Conservation (phyloP, 768 basidiomycete genomes). For the Lactarius psammicola region DNA sequence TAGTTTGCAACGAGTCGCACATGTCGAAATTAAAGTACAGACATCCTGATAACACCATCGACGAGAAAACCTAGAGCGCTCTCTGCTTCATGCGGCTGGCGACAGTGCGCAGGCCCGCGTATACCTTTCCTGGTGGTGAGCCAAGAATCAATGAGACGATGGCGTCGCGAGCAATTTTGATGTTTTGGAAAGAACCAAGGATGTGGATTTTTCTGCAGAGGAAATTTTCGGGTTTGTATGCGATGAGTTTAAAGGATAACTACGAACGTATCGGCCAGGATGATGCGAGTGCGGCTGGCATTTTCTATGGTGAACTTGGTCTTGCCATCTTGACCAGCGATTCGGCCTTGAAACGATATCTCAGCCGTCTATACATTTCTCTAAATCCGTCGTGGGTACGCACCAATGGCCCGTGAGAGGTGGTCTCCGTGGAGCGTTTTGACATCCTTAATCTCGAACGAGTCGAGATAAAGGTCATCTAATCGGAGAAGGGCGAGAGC, state of each 20-base stretch:
- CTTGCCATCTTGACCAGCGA: slow-evolving; percentile 98
- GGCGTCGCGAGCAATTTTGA: slow-evolving; percentile 95
- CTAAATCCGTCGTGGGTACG: slow-evolving; percentile 19
- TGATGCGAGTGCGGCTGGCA: slow-evolving; percentile 93
- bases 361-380: neutral
- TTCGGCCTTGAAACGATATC: slow-evolving; percentile 61
- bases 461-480: slow-evolving; percentile 97
- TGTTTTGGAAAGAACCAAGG: slow-evolving; percentile 97
- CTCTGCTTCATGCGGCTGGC: slow-evolving; percentile 93
- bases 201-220: slow-evolving; percentile 93
- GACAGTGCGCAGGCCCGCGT: slow-evolving; percentile 87
- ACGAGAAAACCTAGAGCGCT: slow-evolving; percentile 51
- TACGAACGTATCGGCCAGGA: slow-evolving; percentile 93
- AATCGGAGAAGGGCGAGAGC: slow-evolving; percentile 91
- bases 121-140: slow-evolving; percentile 92
- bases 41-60: slow-evolving; percentile 5
- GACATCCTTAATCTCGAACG: slow-evolving; percentile 98
- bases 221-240: slow-evolving; percentile 12
- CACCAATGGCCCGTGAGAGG: slow-evolving; percentile 94
- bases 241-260: slow-evolving; percentile 20
- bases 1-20: neutral
- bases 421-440: slow-evolving; percentile 98
- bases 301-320: slow-evolving; percentile 99
- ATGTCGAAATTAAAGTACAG: slow-evolving; percentile 6
- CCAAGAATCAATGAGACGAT: slow-evolving; percentile 94